Evolutionary conservation across 495 filamentous ascomycete genomes (phyloP).

Genomic region (Aspergillus nanangensis): DNA sequence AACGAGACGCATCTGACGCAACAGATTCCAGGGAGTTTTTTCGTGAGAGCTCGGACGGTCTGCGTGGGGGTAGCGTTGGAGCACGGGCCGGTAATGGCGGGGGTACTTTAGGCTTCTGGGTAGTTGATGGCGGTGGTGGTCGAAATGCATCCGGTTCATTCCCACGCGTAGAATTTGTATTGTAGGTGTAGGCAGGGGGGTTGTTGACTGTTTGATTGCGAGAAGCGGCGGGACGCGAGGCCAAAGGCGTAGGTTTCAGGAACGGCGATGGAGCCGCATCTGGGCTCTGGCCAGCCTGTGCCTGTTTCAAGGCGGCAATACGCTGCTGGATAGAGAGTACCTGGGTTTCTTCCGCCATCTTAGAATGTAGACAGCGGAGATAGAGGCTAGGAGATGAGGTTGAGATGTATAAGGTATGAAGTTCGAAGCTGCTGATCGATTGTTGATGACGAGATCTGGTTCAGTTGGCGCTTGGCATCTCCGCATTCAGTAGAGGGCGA

Average conservation of each 20-base stretch:
- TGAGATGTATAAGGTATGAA: no score
- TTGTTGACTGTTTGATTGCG: constrained; percentile 44
- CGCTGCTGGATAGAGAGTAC: constrained; percentile 52
- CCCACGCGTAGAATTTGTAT: constrained; percentile 27
- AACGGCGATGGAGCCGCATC: constrained; percentile 17
- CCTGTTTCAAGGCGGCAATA: constrained; percentile 55
- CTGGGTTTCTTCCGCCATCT: constrained; percentile 35
- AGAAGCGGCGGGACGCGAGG: constrained; percentile 33
- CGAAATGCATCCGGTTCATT: constrained; percentile 37
- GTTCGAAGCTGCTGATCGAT: no score
- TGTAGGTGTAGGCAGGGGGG: constrained; percentile 32
- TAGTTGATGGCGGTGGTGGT: constrained; percentile 19
- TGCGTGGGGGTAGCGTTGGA: constrained; percentile 37
- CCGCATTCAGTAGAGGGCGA: neutral
- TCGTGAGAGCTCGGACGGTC: constrained; percentile 26
- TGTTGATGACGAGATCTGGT: neutral
- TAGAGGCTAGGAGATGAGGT: no score
- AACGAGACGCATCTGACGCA: constrained; percentile 33
- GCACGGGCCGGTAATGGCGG: constrained; percentile 51
- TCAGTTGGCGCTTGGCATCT: neutral
- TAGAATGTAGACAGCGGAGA: no score
- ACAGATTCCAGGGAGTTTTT: constrained; percentile 31
- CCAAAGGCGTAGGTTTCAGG: constrained; percentile 22
- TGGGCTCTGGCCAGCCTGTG: constrained; percentile 45
- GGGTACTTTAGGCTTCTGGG: constrained; percentile 35